Evolutionary conservation across 73 alveolate species (phyloP).

Genomic region (Paramecium sexaurelia): DNA sequence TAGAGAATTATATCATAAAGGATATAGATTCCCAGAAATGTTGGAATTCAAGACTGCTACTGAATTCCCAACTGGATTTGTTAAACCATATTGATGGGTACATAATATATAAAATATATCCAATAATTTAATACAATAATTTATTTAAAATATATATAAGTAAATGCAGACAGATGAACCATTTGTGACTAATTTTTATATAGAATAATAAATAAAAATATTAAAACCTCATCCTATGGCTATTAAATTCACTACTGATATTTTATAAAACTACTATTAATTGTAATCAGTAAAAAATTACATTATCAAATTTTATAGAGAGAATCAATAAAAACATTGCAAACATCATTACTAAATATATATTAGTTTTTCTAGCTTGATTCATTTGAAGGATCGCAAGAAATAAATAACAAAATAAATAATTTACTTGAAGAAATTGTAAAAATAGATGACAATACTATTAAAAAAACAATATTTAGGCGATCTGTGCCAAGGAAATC

Average conservation of each 20-base stretch:
- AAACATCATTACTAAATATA: background rate
- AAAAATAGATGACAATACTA: background rate
- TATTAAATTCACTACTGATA: background rate
- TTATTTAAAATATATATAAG: background rate
- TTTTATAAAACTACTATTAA: background rate
- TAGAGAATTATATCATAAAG: conserved; percentile 36
- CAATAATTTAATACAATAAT: background rate
- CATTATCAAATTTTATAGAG: background rate
- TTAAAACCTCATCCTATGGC: conserved; percentile 20
- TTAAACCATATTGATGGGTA: conserved; percentile 37
- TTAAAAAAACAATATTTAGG: background rate
- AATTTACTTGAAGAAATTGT: background rate
- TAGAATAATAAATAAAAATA: background rate
- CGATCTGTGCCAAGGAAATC: background rate
- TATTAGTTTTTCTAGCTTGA: background rate
- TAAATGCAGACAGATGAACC: background rate
- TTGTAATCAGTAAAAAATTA: background rate
- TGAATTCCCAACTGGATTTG: conserved; percentile 45
- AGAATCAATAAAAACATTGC: background rate
- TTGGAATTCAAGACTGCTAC: conserved; percentile 37
- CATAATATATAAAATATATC: conserved; percentile 3
- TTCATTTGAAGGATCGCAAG: background rate
- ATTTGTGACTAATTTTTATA: background rate
- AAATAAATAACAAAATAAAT: background rate
- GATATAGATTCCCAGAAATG: conserved; percentile 60